Conservation (phyloP, 2,329 filamentous ascomycete genomes). For the Beauveria bassiana region DNA sequence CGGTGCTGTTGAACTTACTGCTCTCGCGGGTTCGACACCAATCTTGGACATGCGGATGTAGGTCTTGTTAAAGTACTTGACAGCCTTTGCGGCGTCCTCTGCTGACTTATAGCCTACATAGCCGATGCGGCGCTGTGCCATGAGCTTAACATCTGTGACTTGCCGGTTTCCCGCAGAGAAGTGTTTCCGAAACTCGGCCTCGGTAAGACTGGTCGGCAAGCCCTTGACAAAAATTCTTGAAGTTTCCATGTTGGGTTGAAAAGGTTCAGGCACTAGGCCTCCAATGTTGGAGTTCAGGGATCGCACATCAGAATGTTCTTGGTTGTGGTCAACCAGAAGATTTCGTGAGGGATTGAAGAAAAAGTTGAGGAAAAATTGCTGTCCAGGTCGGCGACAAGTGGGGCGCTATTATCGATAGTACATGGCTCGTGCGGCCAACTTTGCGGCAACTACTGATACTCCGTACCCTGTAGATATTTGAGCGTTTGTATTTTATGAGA, state of each 20-base stretch:
- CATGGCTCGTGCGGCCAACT: not conserved
- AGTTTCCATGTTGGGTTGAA: constrained; percentile 36
- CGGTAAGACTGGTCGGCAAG: constrained; percentile 75
- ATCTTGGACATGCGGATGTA: constrained; percentile 97
- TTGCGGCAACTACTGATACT: not conserved
- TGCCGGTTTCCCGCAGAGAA: constrained; percentile 66
- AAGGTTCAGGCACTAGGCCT: constrained; percentile 14
- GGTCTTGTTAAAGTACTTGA: constrained; percentile 91
- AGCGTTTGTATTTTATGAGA: no score
- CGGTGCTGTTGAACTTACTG: constrained; percentile 43
- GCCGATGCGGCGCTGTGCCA: constrained; percentile 82
- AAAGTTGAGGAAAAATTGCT: constrained; percentile 22
- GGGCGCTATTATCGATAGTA: constrained; percentile 16
- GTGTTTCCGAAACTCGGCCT: constrained; percentile 81
- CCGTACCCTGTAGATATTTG: not conserved
- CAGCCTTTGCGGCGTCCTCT: constrained; percentile 71
- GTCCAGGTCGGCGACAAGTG: constrained; percentile 8
- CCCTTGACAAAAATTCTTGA: constrained; percentile 75
- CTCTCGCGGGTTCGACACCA: constrained; percentile 76
- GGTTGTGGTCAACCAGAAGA: constrained; percentile 14
- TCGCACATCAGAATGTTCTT: constrained; percentile 9
- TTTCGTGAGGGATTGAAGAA: constrained; percentile 15
- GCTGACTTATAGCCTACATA: constrained; percentile 89
- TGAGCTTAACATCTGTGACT: constrained; percentile 88
- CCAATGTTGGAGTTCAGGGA: constrained; percentile 10